phyloP scores from a whole-genome alignment of 306 rosid species.

The Dalbergia oliveri region DNA sequence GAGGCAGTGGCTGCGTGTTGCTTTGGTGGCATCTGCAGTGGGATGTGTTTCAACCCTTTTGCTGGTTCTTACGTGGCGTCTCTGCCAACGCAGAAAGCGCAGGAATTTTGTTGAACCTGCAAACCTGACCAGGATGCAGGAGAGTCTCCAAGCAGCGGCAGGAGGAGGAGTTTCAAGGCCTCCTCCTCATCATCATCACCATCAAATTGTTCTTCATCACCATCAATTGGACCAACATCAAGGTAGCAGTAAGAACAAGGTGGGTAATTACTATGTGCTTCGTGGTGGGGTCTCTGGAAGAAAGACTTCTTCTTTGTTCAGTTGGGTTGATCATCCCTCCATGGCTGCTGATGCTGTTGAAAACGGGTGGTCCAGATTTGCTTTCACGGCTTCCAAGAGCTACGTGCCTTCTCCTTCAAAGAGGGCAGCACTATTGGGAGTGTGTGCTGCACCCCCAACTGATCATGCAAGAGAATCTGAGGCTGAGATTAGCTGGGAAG shows the following conservation, averaged over 20 bases:
- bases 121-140: constrained; percentile 34
- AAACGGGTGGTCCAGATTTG: constrained; percentile 92
- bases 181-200: constrained; percentile 18
- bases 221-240: constrained; percentile 47
- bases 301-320: constrained; percentile 57
- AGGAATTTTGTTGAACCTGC: constrained; percentile 49
- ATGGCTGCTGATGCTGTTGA: constrained; percentile 85
- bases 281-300: constrained; percentile 60
- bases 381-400: constrained; percentile 56
- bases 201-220: constrained; percentile 18
- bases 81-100: constrained; percentile 35
- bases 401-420: constrained; percentile 62
- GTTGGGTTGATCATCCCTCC: constrained; percentile 82
- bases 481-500: constrained; percentile 90
- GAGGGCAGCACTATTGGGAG: constrained; percentile 63
- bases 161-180: constrained; percentile 26
- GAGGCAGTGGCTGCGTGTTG: constrained; percentile 53
- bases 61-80: constrained; percentile 46
- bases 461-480: constrained; percentile 64
- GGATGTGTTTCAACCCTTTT: constrained; percentile 54
- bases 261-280: constrained; percentile 47
- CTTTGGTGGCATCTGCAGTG: constrained; percentile 53
- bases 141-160: constrained; percentile 23
- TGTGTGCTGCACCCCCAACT: constrained; percentile 50
- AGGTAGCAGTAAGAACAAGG: constrained; percentile 51